Base-by-base conservation (phyloP, 352 stramenopile species). In the Aphanomyces euteiches region DNA sequence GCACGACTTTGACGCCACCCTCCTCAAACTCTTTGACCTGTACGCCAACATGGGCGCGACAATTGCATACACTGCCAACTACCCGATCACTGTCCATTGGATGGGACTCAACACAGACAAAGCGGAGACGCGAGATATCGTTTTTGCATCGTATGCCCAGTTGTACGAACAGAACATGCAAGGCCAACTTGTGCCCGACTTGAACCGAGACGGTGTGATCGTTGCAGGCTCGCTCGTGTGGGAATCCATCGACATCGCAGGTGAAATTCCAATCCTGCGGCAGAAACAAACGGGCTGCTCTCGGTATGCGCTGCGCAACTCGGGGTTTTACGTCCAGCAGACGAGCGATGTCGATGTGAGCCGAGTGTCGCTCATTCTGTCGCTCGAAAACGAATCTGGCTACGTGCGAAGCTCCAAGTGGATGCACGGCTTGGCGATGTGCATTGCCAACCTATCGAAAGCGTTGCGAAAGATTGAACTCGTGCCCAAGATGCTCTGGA, bases 81-180 rank as follows among this genome's bases (percentile, higher is more conserved):
- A 60, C 0, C 63, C 63, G n/a, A 69, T 69, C 4, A 28, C 47
- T 4, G 63, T 69, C n/a, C 63, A 69, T 38, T 69, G 63, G 63
- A 69, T 69, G 63, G 10, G 41, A 7, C 41, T 69, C n/a, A 69
- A 69, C 63, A 69, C 63, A 28, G 63, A 69, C 38, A 69, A 69
- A 47, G 40, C 59, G 3, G 63, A 69, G 43, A 54, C 63, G 5
- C 19, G 63, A 8, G 63, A 69, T 47, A 15, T 69, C 28, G 63
- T 63, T 2, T 69, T 69, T 57, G 63, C 63, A n/a, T 69, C 63
- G 36, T 36, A n/a, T 15, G 37, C 43, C 13, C 63, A 57, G 36
- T 34, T 58, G 10, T 69, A 69, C 50, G 63, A 69, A 38, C 63
- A 69, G 34, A 60, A 41, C 15, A 36, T n/a, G 10, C 12, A 5